Evolutionary conservation across 768 basidiomycete genomes (phyloP).

Genomic region (Boletus patriciae): DNA sequence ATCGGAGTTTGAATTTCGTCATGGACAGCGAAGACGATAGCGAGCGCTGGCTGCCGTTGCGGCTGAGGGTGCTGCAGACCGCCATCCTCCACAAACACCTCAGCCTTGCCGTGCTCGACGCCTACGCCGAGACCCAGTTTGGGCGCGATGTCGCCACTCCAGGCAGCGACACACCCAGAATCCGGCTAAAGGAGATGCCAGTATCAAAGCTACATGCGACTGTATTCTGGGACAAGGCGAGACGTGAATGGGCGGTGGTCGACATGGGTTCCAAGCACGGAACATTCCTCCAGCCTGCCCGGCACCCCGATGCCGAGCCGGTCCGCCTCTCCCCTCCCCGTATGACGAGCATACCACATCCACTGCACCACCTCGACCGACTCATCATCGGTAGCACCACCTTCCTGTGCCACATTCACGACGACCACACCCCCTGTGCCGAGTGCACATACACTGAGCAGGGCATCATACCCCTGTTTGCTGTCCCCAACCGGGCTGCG

Average conservation of each 20-base stretch:
- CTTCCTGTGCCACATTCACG: constrained; percentile 71
- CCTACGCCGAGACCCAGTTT: constrained; percentile 65
- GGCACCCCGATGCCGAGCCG: constrained; percentile 29
- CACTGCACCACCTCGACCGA: constrained; percentile 61
- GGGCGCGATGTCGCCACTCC: constrained; percentile 64
- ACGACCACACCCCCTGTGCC: constrained; percentile 56
- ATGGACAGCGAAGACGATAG: constrained; percentile 36
- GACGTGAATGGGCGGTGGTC: constrained; percentile 67
- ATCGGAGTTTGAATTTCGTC: constrained; percentile 27
- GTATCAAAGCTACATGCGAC: constrained; percentile 83
- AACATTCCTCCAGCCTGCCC: constrained; percentile 53
- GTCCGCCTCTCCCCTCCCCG: constrained; percentile 62
- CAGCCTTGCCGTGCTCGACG: constrained; percentile 61
- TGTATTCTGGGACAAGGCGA: constrained; percentile 62
- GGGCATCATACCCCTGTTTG: constrained; percentile 60
- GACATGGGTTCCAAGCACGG: constrained; percentile 89
- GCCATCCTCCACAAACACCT: constrained; percentile 51
- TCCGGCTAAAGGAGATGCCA: constrained; percentile 81
- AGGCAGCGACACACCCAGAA: constrained; percentile 54
- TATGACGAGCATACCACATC: constrained; percentile 66
- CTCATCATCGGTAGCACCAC: constrained; percentile 70
- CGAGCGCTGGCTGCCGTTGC: constrained; percentile 42
- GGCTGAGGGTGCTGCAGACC: constrained; percentile 39
- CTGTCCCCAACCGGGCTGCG: constrained; percentile 18
- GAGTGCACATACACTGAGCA: constrained; percentile 54